Evolutionary conservation across 2,329 filamentous ascomycete species (phyloP).

Genomic region (Exophiala phaeomuriformis): DNA sequence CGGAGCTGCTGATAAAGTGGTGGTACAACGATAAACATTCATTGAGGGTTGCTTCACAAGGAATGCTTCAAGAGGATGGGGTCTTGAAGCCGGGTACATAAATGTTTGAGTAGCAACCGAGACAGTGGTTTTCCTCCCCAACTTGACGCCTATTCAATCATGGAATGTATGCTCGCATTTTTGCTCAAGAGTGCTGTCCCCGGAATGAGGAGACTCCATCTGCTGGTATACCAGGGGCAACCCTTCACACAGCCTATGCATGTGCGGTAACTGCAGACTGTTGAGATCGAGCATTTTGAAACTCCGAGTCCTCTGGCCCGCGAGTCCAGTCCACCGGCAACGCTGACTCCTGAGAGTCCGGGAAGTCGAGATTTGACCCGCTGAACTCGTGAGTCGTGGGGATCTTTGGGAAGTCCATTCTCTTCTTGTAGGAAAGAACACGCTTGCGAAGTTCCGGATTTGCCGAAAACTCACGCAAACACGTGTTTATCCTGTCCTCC

Average conservation of each 20-base stretch:
- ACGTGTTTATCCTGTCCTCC: slow-evolving; percentile 65
- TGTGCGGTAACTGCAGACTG: not conserved
- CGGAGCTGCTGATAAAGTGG: slow-evolving; percentile 8
- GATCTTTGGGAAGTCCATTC: slow-evolving; percentile 5
- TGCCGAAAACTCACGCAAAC: slow-evolving; percentile 51
- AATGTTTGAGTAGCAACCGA: not conserved
- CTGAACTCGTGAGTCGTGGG: slow-evolving; percentile 1
- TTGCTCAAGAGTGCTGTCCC: not conserved
- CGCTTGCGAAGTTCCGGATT: slow-evolving; percentile 27
- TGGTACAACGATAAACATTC: slow-evolving; percentile 11
- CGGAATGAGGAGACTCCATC: not conserved
- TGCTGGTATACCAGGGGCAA: not conserved
- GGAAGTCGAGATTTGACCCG: slow-evolving; percentile 3
- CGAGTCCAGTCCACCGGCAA: slow-evolving; percentile 14
- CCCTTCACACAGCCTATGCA: not conserved
- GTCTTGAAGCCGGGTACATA: not conserved
- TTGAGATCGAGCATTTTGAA: slow-evolving; percentile 5
- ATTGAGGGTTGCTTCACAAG: not conserved
- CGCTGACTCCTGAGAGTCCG: not conserved
- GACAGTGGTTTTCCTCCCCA: not conserved
- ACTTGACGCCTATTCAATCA: not conserved
- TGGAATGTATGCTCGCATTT: not conserved
- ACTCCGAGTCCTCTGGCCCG: slow-evolving; percentile 3
- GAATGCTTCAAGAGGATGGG: not conserved
- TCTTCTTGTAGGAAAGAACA: slow-evolving; percentile 15